These are phyloP conservation scores for Salpingoeca rosetta DNA, from an alignment of 78 protist species.

Conservation along the genomic window DNA sequence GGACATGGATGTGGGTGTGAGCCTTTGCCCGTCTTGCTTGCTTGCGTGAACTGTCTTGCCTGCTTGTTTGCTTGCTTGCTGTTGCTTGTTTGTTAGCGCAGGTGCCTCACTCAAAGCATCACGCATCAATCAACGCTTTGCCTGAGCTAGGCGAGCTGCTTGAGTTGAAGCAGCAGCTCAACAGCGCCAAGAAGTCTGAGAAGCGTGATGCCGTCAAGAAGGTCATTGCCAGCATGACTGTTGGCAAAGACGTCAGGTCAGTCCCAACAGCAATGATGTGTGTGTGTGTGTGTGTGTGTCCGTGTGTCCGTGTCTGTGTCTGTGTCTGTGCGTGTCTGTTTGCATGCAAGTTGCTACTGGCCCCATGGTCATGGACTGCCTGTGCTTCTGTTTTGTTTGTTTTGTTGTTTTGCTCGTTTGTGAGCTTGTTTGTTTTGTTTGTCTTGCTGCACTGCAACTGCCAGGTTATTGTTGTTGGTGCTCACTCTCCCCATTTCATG, in stretches of 20 bases:
- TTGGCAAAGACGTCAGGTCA: conserved; percentile 92
- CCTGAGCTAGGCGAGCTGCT: conserved; percentile 37
- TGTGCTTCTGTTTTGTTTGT: too few species aligned
- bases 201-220: conserved; percentile 92
- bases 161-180: conserved; percentile 35
- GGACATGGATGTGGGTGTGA: neutral
- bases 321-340: too few species aligned
- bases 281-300: too few species aligned
- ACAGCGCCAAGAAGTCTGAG: conserved; percentile 27
- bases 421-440: conserved; percentile 14
- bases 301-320: too few species aligned
- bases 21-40: neutral
- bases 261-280: too few species aligned
- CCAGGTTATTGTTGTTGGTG: neutral
- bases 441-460: neutral
- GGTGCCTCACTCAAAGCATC: neutral
- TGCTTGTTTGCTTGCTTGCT: too few species aligned
- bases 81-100: too few species aligned
- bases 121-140: too few species aligned
- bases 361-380: too few species aligned
- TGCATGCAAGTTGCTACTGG: too few species aligned
- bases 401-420: too few species aligned
- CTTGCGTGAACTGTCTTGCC: neutral
- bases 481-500: neutral
- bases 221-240: conserved; percentile 97